These are phyloP conservation scores for Acer campestre DNA, from an alignment of 345 rosid genomes.

Conservation along the genomic window DNA sequence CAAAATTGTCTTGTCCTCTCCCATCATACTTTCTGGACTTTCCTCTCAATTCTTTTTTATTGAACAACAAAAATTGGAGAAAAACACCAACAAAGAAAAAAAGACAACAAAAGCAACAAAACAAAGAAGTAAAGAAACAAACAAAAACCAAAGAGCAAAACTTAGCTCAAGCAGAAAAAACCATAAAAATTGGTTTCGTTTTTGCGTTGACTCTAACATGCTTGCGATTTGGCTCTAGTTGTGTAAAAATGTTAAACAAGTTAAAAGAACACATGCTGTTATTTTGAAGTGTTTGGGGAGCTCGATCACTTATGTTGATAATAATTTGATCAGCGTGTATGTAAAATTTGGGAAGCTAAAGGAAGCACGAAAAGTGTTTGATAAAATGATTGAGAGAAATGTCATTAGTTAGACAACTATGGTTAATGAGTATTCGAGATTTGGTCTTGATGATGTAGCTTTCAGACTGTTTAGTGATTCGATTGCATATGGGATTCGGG, in stretches of 20 bases:
- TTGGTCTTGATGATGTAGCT: conserved; percentile 61
- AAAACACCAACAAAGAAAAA: no score
- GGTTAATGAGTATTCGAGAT: conserved; percentile 62
- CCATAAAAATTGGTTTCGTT: no score
- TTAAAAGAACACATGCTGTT: conserved; percentile 62
- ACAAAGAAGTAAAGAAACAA: no score
- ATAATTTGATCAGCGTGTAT: conserved; percentile 64
- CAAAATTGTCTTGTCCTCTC: no score
- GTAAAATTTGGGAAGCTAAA: conserved; percentile 40
- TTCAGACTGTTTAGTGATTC: conserved; percentile 45
- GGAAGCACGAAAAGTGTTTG: conserved; percentile 79
- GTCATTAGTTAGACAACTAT: conserved; percentile 84
- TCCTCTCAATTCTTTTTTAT: no score
- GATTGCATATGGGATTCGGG: conserved; percentile 40
- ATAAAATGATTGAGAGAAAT: conserved; percentile 60
- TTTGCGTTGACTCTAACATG: conserved; percentile 33
- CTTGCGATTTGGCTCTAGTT: conserved; percentile 70
- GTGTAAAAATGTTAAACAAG: conserved; percentile 39
- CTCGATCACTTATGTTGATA: conserved; percentile 49
- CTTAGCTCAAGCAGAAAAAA: no score
- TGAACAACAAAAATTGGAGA: no score
- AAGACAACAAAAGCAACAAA: no score
- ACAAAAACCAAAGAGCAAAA: no score
- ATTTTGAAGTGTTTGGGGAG: conserved; percentile 45
- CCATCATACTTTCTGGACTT: no score